Percentiles rank a stretch among this genome's conserved stretches.
phyloP scores from a whole-genome alignment of 169 alveolate species.

The Plasmodium ovale region DNA sequence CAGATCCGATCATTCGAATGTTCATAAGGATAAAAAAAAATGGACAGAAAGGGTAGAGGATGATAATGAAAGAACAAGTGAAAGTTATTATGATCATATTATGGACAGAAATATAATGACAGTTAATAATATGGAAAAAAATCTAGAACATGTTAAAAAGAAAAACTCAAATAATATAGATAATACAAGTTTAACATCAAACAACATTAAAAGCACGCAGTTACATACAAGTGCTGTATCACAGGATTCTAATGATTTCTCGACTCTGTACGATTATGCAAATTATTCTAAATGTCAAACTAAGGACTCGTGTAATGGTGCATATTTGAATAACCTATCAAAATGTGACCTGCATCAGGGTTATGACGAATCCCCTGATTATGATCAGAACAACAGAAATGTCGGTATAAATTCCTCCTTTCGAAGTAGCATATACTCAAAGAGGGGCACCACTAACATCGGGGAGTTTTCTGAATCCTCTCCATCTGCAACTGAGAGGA shows the following conservation, averaged over 20 bases:
- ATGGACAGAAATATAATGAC: background rate
- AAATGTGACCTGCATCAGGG: background rate
- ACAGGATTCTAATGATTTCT: conserved; percentile 36
- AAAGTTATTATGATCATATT: background rate
- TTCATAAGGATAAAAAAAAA: background rate
- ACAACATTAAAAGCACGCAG: conserved; percentile 44
- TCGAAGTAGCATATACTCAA: too few species aligned
- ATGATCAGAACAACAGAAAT: too few species aligned
- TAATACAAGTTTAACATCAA: conserved; percentile 3
- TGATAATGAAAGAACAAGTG: background rate
- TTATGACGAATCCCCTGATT: background rate
- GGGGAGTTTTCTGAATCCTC: too few species aligned
- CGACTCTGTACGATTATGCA: conserved; percentile 44
- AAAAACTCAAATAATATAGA: conserved; percentile 19
- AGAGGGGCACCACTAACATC: too few species aligned
- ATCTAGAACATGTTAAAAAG: background rate
- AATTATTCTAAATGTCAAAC: conserved; percentile 16
- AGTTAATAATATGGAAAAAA: background rate
- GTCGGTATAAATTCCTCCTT: background rate
- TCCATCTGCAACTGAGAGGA: too few species aligned
- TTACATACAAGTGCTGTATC: conserved; percentile 24
- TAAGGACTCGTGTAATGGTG: conserved; percentile 4
- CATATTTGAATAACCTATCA: conserved; percentile 4
- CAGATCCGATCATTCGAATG: conserved; percentile 15
- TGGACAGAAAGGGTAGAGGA: background rate